phyloP scores from a whole-genome alignment of 1,139 yeast genomes.

The Suhomyces guaymorum region DNA sequence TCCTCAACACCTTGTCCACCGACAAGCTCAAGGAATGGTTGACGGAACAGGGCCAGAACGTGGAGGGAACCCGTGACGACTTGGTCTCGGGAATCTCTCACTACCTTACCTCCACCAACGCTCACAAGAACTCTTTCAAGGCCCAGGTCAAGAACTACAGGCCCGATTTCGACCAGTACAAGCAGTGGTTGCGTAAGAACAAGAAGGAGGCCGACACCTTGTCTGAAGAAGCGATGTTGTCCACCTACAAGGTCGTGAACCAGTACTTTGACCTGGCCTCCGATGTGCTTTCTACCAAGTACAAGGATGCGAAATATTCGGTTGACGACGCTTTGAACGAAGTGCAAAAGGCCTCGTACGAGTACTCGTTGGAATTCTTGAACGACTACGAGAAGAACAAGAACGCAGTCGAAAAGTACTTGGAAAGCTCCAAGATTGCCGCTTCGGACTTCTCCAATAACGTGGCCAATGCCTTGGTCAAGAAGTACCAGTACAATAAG shows the following conservation, averaged over 20 bases:
- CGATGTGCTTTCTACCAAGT: constrained; percentile 27
- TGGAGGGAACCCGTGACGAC: constrained; percentile 28
- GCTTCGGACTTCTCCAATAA: constrained; percentile 15
- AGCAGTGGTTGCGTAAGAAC: constrained; percentile 15
- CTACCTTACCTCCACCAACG: constrained; percentile 1
- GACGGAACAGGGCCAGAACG: constrained; percentile 23
- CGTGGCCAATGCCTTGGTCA: constrained; percentile 9
- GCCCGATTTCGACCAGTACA: constrained; percentile 23
- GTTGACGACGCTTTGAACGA: constrained; percentile 25
- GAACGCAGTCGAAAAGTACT: constrained; percentile 15
- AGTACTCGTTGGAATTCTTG: constrained; percentile 21
- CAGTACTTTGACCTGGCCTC: constrained; percentile 46
- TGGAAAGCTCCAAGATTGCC: constrained; percentile 22
- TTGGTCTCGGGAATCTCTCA: constrained; percentile 15
- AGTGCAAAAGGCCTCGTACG: constrained; percentile 24
- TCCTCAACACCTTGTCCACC: constrained; percentile 23
- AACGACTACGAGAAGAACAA: constrained; percentile 16
- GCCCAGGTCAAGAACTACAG: constrained; percentile 22
- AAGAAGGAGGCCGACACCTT: constrained; percentile 14
- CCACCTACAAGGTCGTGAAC: constrained; percentile 28
- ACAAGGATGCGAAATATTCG: constrained; percentile 20
- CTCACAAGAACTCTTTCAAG: constrained; percentile 8
- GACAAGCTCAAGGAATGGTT: constrained; percentile 28
- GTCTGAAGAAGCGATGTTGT: constrained; percentile 24
- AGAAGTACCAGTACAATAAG: constrained; percentile 13